Evolutionary conservation across 306 rosid genomes (phyloP).

Genomic region (Fragaria nilgerrensis): DNA sequence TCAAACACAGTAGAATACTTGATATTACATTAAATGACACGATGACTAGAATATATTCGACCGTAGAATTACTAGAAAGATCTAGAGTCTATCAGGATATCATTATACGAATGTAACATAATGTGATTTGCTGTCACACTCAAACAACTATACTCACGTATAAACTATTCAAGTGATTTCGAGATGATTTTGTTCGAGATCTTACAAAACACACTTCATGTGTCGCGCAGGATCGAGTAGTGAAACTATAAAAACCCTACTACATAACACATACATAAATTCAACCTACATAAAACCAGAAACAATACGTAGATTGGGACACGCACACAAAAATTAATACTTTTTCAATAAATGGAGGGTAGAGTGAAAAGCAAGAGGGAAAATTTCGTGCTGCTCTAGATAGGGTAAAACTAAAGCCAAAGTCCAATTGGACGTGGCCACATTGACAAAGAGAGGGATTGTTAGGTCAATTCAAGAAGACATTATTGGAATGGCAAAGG

Average conservation of each 20-base stretch:
- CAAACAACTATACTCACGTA: not conserved
- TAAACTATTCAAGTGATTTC: too few species aligned
- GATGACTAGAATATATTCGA: not conserved
- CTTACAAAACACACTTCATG: too few species aligned
- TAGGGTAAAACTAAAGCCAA: slow-evolving; percentile 21
- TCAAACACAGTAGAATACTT: not conserved
- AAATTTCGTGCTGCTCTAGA: slow-evolving; percentile 10
- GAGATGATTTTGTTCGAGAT: too few species aligned
- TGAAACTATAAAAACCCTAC: not conserved
- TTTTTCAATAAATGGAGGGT: not conserved
- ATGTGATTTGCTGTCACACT: too few species aligned
- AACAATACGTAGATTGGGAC: not conserved
- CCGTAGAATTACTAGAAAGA: not conserved
- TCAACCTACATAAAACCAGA: not conserved
- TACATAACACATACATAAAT: not conserved
- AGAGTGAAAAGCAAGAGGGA: not conserved
- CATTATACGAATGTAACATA: too few species aligned
- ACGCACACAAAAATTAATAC: not conserved
- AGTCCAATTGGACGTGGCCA: slow-evolving; percentile 27
- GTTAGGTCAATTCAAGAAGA: slow-evolving; percentile 26
- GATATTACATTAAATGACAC: not conserved
- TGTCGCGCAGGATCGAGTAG: too few species aligned
- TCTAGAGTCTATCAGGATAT: too few species aligned
- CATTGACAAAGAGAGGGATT: slow-evolving; percentile 2
- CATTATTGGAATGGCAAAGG: slow-evolving; percentile 16